Conservation (phyloP, 163 green algal species). For the Scenedesmus sp. region DNA sequence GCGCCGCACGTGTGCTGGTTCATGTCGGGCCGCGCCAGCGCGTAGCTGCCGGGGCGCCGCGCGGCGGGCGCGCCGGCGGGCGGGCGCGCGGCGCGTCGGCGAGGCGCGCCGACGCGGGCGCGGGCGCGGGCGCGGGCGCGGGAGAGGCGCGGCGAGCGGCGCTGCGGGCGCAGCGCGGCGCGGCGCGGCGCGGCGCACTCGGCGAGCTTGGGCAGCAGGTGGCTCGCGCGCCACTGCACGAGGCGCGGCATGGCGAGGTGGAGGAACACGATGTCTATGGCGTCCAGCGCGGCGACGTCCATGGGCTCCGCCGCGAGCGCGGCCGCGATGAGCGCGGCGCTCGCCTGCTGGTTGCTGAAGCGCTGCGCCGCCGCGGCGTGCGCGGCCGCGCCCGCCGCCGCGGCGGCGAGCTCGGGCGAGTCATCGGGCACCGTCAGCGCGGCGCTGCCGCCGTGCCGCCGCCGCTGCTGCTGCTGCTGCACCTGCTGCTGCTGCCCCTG, state of each 20-base stretch:
- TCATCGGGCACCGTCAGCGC: conserved; percentile 11
- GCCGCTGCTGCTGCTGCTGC: conserved; percentile 27
- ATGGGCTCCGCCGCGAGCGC: conserved; percentile 13
- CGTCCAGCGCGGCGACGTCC: conserved; percentile 1
- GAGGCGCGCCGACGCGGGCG: not conserved
- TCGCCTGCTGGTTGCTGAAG: conserved; percentile 17
- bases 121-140: not conserved
- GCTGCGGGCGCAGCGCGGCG: not conserved
- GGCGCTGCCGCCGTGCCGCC: not conserved
- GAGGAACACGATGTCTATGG: conserved; percentile 19
- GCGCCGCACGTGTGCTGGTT: conserved; percentile 39
- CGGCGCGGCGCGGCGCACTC: not conserved
- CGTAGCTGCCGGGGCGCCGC: conserved; percentile 39
- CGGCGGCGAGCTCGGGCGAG: not conserved
- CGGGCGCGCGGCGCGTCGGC: not conserved
- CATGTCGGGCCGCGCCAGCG: conserved; percentile 31
- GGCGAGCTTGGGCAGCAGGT: conserved; percentile 21
- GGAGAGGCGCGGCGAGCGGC: not conserved
- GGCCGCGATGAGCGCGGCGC: not conserved
- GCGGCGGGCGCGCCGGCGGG: too few species aligned
- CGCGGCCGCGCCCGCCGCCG: conserved; percentile 1
- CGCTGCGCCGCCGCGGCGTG: not conserved
- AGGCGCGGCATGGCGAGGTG: conserved; percentile 30
- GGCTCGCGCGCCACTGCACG: not conserved
- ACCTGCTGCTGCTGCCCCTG: not conserved